Percentiles rank a stretch among this genome's conserved stretches.
Conservation (phyloP, 139 green algal species). For the Yamagishiella unicocca region DNA sequence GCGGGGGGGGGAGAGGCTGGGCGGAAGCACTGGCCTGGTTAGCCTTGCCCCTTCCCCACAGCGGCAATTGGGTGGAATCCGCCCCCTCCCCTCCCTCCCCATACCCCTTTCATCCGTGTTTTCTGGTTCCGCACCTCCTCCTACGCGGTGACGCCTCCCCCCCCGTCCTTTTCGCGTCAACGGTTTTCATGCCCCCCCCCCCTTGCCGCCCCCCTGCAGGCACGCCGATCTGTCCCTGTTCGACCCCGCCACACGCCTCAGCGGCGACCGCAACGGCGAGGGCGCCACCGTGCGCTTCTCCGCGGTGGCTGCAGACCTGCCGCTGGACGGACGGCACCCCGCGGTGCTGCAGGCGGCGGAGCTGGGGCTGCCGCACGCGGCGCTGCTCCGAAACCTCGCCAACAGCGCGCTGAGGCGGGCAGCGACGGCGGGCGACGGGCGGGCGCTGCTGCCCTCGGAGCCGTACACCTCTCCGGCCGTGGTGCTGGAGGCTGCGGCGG, state of each 20-base stretch:
- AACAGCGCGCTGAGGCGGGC: slow-evolving; percentile 48
- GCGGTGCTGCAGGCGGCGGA: slow-evolving; percentile 71
- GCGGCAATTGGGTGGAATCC: too few relatives aligned
- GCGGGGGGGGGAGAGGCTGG: background rate
- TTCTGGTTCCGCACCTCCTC: too few relatives aligned
- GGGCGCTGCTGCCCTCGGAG: slow-evolving; percentile 6
- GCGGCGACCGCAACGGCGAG: slow-evolving; percentile 48
- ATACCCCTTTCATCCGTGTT: too few relatives aligned
- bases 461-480: background rate
- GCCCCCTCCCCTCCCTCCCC: too few relatives aligned
- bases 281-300: slow-evolving; percentile 62
- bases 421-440: slow-evolving; percentile 7
- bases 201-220: too few relatives aligned
- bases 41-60: too few relatives aligned
- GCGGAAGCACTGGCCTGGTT: too few relatives aligned
- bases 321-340: slow-evolving; percentile 36
- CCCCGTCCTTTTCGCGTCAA: too few relatives aligned
- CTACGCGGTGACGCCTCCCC: too few relatives aligned
- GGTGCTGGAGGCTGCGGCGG: background rate
- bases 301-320: slow-evolving; percentile 57
- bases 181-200: too few relatives aligned
- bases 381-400: slow-evolving; percentile 76
- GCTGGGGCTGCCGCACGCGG: slow-evolving; percentile 72
- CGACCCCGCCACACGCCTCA: slow-evolving; percentile 43
- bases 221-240: slow-evolving; percentile 56